Percentiles rank a stretch among this genome's conserved stretches.
phyloP scores from a whole-genome alignment of 1,139 yeast species.

The Scheffersomyces parashehatae region DNA sequence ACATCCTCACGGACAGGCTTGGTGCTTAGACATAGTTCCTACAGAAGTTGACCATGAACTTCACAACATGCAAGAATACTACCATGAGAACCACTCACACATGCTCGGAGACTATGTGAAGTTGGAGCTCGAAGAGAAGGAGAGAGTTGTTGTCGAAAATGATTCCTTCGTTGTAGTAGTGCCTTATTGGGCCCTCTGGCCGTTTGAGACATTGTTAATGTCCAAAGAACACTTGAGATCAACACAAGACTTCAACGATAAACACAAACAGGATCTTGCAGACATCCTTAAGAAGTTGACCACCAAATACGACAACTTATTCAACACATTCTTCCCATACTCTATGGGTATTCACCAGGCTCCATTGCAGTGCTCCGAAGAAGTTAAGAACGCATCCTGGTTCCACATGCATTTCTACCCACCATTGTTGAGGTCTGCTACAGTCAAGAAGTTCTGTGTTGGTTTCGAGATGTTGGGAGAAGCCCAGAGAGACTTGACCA shows the following conservation, averaged over 20 bases:
- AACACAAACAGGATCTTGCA: slow-evolving; percentile 60
- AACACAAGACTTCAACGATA: slow-evolving; percentile 47
- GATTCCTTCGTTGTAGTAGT: slow-evolving; percentile 70
- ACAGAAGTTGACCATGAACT: slow-evolving; percentile 68
- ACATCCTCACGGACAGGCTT: slow-evolving; percentile 80
- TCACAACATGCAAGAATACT: slow-evolving; percentile 50
- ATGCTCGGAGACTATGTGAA: slow-evolving; percentile 66
- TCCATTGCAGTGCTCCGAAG: slow-evolving; percentile 47
- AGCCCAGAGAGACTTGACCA: slow-evolving; percentile 76
- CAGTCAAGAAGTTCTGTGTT: slow-evolving; percentile 73
- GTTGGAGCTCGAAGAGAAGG: slow-evolving; percentile 51
- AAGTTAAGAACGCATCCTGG: slow-evolving; percentile 50
- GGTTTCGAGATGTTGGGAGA: slow-evolving; percentile 81
- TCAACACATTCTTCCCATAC: slow-evolving; percentile 71
- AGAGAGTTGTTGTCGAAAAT: slow-evolving; percentile 59
- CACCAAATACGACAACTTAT: slow-evolving; percentile 69
- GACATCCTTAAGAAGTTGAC: slow-evolving; percentile 55
- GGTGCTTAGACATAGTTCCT: slow-evolving; percentile 71
- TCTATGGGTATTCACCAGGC: slow-evolving; percentile 84
- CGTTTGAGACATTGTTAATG: slow-evolving; percentile 68
- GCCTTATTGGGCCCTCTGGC: slow-evolving; percentile 87
- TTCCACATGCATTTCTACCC: slow-evolving; percentile 81
- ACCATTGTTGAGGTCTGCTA: slow-evolving; percentile 71
- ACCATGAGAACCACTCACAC: slow-evolving; percentile 44
- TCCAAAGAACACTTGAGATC: slow-evolving; percentile 57